Percentiles rank a stretch among this genome's conserved stretches.
Evolutionary conservation across 2,329 filamentous ascomycete genomes (phyloP).

Genomic region (Cladorrhinum sp.): DNA sequence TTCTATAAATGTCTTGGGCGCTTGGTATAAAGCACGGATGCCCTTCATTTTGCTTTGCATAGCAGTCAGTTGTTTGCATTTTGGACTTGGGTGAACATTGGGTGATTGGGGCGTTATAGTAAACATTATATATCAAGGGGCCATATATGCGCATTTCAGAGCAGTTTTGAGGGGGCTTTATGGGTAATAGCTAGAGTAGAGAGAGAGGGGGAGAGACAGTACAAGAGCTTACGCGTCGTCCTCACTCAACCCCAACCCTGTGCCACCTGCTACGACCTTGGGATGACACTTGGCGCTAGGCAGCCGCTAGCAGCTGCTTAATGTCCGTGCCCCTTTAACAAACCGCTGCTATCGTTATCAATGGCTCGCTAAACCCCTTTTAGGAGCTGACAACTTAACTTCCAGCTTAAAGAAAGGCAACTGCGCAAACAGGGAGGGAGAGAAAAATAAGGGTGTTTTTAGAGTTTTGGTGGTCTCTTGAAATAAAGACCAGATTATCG

Average conservation of each 20-base stretch:
- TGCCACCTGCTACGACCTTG: not conserved
- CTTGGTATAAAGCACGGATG: not conserved
- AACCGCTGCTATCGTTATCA: constrained; percentile 11
- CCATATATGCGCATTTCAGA: constrained; percentile 5
- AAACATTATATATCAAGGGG: not conserved
- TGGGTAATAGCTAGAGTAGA: constrained; percentile 4
- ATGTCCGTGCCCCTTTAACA: not conserved
- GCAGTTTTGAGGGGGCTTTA: constrained; percentile 1
- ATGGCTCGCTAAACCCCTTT: constrained; percentile 5
- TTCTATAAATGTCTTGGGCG: constrained; percentile 16
- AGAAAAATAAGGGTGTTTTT: not conserved
- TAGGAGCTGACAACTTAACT: constrained; percentile 1
- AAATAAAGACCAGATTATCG: not conserved
- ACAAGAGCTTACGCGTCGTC: not conserved
- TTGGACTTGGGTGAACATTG: not conserved
- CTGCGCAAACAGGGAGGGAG: constrained; percentile 8
- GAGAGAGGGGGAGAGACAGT: not conserved
- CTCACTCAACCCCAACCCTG: constrained; percentile 1
- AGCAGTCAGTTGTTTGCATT: not conserved
- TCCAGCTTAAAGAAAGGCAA: constrained; percentile 2
- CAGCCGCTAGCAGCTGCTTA: constrained; percentile 2
- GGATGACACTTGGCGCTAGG: constrained; percentile 10
- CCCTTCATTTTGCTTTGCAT: constrained; percentile 4
- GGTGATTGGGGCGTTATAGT: constrained; percentile 4
- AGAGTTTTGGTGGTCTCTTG: not conserved